These are phyloP conservation scores for Cutaneotrichosporon cavernicola DNA, from an alignment of 1,284 basidiomycete genomes.

Conservation along the genomic window DNA sequence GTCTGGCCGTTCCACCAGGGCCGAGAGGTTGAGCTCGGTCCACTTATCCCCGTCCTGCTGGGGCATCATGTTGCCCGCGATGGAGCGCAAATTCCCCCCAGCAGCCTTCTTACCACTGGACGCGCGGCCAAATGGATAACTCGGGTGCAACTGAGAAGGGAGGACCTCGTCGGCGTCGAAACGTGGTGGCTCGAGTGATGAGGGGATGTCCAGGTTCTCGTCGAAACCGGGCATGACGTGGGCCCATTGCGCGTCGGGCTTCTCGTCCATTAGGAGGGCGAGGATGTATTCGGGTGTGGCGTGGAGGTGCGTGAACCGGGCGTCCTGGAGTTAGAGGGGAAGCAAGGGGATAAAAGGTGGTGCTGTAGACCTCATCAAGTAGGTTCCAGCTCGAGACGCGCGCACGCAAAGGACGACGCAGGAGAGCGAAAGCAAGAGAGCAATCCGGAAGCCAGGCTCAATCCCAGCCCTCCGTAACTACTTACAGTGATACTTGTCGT, in stretches of 20 bases:
- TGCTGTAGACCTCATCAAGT: too few relatives aligned
- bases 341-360: neutral
- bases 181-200: conserved; percentile 36
- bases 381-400: too few relatives aligned
- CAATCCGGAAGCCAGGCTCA: neutral
- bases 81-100: conserved; percentile 15
- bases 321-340: conserved; percentile 34
- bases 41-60: conserved; percentile 33
- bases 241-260: conserved; percentile 37
- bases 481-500: conserved; percentile 38
- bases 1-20: conserved; percentile 35
- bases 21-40: conserved; percentile 40
- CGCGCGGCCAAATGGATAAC: conserved; percentile 45
- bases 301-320: conserved; percentile 48
- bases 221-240: conserved; percentile 51
- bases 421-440: too few relatives aligned
- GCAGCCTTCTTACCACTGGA: conserved; percentile 8
- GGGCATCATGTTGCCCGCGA: conserved; percentile 28
- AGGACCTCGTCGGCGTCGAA: conserved; percentile 48
- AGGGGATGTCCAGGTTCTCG: conserved; percentile 35
- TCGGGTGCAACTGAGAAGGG: conserved; percentile 43
- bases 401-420: too few relatives aligned
- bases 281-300: conserved; percentile 38
- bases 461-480: neutral
- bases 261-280: conserved; percentile 42